Conservation (phyloP, 371 early-diverging fungal genomes). For the Mycotypha africana region DNA sequence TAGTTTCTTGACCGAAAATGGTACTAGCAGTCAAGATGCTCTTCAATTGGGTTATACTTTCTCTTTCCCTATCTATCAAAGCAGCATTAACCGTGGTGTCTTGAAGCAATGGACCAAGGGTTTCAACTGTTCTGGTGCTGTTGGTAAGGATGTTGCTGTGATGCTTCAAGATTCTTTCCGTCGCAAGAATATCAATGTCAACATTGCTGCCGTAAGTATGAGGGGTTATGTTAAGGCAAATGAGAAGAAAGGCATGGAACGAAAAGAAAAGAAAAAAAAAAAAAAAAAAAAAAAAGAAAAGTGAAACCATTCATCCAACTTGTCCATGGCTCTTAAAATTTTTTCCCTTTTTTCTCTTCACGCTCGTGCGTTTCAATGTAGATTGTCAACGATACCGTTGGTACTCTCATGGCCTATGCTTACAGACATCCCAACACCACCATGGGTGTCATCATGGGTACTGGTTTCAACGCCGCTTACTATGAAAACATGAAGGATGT, state of each 20-base stretch:
- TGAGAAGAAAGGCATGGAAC: no score
- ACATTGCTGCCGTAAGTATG: conserved; percentile 65
- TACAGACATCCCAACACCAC: conserved; percentile 76
- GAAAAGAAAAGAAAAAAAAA: neutral
- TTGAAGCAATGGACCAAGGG: conserved; percentile 94
- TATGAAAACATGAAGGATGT: conserved; percentile 69
- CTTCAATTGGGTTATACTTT: conserved; percentile 87
- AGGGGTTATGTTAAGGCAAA: neutral
- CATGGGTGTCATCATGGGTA: conserved; percentile 93
- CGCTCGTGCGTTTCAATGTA: conserved; percentile 5
- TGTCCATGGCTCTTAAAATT: conserved; percentile 1
- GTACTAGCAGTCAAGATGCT: conserved; percentile 2
- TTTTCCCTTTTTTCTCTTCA: neutral
- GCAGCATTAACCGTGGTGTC: conserved; percentile 70
- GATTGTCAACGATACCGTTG: conserved; percentile 96
- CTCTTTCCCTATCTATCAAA: conserved; percentile 88
- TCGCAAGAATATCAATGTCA: conserved; percentile 67
- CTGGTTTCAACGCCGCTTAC: conserved; percentile 92
- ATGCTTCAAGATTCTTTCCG: conserved; percentile 79
- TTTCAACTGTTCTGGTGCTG: conserved; percentile 70
- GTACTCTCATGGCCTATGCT: conserved; percentile 85
- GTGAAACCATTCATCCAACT: no score
- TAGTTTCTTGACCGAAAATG: conserved; percentile 63
- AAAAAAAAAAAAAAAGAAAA: neutral
- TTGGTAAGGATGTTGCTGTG: conserved; percentile 75